These are phyloP conservation scores for Hirsutella minnesotensis DNA, from an alignment of 2,329 filamentous ascomycete species.

Conservation along the genomic window DNA sequence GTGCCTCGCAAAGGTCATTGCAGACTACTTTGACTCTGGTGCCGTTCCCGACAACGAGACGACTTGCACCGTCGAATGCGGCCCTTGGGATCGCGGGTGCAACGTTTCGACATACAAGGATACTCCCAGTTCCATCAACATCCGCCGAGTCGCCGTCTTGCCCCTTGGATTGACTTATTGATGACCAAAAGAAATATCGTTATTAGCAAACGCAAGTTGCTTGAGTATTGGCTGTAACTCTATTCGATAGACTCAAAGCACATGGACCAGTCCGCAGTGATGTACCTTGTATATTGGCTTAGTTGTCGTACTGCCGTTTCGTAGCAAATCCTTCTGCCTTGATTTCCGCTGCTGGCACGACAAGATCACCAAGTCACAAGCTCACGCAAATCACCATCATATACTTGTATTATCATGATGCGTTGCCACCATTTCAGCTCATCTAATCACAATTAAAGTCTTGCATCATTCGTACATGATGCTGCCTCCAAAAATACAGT, in stretches of 20 bases:
- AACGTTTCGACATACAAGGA: background rate
- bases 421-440: slow-evolving; percentile 11
- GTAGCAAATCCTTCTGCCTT: too few species aligned
- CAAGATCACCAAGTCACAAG: too few species aligned
- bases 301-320: too few species aligned
- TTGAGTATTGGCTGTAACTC: too few species aligned
- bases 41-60: slow-evolving; percentile 11
- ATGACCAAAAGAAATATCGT: too few species aligned
- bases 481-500: slow-evolving; percentile 21
- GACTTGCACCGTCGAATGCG: slow-evolving; percentile 6
- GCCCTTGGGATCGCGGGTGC: slow-evolving; percentile 7
- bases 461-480: slow-evolving; percentile 18
- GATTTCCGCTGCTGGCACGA: too few species aligned
- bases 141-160: background rate
- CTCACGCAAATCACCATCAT: background rate
- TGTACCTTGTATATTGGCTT: too few species aligned
- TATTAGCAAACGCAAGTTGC: too few species aligned
- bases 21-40: slow-evolving; percentile 18
- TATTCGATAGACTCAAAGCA: too few species aligned
- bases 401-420: slow-evolving; percentile 8
- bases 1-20: slow-evolving; percentile 10
- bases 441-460: slow-evolving; percentile 16
- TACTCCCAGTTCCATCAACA: background rate
- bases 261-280: too few species aligned
- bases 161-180: background rate